Evolutionary conservation across 73 alveolate species (phyloP), one percentile per base, ranked within the genome.

Genomic region (Paramecium biaurelia): DNA sequence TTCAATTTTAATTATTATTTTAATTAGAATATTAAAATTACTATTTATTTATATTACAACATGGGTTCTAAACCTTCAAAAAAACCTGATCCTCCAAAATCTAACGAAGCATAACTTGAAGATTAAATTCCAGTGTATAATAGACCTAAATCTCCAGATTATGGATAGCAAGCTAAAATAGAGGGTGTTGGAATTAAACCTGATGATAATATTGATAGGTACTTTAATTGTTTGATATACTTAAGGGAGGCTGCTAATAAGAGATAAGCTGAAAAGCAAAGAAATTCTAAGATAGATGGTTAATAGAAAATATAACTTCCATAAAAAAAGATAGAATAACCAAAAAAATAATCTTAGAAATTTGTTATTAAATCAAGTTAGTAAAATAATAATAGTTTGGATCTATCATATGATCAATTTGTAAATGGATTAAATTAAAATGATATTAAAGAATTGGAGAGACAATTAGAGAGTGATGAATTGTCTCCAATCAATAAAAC

Each of bases 121-220:
- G 84, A 63, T 26, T 26, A 63, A 63, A 74, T 74, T n/a, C 87
- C 87, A 10, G 58, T 23, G 0, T 74, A 74, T 41, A 34, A 74
- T 14, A 12, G 87, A 34, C 87, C 87, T 34, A 28, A 28, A 23
- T 37, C 67, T 37, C 87, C 87, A 74, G 56, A 74, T 21, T 15
- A 15, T 18, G 57, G 45, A 8, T 35, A 63, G 3, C 9, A 67
- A n/a, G 87, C 59, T 0, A 74, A 35, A 30, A 28, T 74, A 74
- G 15, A 74, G 18, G 87, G 21, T 32, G 57, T 74, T 37, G 59
- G 59, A 32, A 37, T 74, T 5, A 21, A 37, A 74, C 67, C 87
- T 74, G 90, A 79, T 47, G 70, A 41, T 43, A 79, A 79, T 79
- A 79, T 79, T 4, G 90, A 79, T 79, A 79, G 74, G 90, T 79